Percentiles rank a stretch among this genome's conserved stretches.
Conservation (phyloP, 495 filamentous ascomycete genomes). For the Talaromyces trachyspermus region DNA sequence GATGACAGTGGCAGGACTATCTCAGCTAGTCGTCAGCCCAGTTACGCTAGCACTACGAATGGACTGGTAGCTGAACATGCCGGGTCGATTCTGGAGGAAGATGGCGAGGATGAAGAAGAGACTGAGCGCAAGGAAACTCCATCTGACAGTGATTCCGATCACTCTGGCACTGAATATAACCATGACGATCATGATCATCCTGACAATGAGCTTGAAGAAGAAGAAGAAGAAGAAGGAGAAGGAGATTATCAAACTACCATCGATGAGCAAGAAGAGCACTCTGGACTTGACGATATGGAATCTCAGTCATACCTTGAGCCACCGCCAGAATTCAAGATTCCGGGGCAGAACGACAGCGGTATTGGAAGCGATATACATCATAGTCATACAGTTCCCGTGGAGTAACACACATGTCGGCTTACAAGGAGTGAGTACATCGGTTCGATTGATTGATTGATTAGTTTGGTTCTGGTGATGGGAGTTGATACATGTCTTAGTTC, state of each 20-base stretch:
- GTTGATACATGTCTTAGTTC: too few relatives aligned
- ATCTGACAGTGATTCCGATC: conserved; percentile 1
- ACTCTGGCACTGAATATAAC: neutral
- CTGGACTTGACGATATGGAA: neutral
- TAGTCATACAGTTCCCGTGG: neutral
- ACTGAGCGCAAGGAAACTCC: neutral
- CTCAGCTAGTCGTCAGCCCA: conserved; percentile 42
- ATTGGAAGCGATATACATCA: conserved; percentile 8
- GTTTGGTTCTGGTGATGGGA: neutral
- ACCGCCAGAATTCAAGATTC: conserved; percentile 5
- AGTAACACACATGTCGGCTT: too few relatives aligned
- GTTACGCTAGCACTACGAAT: conserved; percentile 38
- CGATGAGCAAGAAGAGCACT: conserved; percentile 5
- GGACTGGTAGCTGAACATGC: conserved; percentile 20
- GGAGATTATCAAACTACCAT: conserved; percentile 7
- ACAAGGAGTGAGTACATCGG: neutral
- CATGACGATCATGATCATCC: conserved; percentile 8
- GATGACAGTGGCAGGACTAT: conserved; percentile 42
- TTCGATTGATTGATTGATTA: neutral
- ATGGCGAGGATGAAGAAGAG: conserved; percentile 2
- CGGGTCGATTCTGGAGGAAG: conserved; percentile 5
- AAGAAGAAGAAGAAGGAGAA: neutral
- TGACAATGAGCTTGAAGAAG: neutral
- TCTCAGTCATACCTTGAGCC: conserved; percentile 1
- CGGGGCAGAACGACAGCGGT: conserved; percentile 7